Evolutionary conservation across 2,329 filamentous ascomycete species (phyloP).

Genomic region (Teratosphaeria pseudoeucalypti): DNA sequence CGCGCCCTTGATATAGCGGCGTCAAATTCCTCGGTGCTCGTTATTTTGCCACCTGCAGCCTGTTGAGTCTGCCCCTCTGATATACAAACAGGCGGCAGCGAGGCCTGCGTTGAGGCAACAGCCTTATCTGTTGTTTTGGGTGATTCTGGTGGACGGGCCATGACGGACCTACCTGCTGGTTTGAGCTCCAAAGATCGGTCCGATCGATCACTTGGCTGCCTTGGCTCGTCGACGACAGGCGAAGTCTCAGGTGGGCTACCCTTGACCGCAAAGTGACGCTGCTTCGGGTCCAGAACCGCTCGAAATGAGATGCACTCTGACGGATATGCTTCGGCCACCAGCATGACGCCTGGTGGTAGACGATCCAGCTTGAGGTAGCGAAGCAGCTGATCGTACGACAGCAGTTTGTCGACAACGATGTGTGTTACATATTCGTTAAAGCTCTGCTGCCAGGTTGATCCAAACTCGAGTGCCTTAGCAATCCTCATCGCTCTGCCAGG

Average conservation of each 20-base stretch:
- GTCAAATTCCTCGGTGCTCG: constrained; percentile 47
- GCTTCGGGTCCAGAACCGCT: constrained; percentile 40
- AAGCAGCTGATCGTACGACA: constrained; percentile 55
- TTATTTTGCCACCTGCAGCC: neutral
- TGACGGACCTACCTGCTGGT: constrained; percentile 31
- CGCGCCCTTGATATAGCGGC: constrained; percentile 54
- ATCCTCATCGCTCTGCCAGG: constrained; percentile 60
- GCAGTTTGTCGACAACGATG: constrained; percentile 62
- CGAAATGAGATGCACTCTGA: constrained; percentile 34
- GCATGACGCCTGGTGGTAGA: constrained; percentile 38
- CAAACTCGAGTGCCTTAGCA: constrained; percentile 61
- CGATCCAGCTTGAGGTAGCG: constrained; percentile 40
- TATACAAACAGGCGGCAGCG: neutral
- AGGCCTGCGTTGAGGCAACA: neutral
- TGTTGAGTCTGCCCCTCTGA: neutral
- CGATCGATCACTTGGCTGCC: constrained; percentile 6
- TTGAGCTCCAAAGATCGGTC: constrained; percentile 42
- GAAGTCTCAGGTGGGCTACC: constrained; percentile 2
- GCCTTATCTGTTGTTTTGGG: constrained; percentile 29
- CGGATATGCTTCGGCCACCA: constrained; percentile 41
- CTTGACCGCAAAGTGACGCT: constrained; percentile 48
- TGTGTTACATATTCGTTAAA: constrained; percentile 56
- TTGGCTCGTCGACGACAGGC: neutral
- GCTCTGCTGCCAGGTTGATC: constrained; percentile 58
- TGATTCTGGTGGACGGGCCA: constrained; percentile 29